Base-by-base conservation (phyloP, 208 protist genomes). In the Acanthamoeba healyi region DNA sequence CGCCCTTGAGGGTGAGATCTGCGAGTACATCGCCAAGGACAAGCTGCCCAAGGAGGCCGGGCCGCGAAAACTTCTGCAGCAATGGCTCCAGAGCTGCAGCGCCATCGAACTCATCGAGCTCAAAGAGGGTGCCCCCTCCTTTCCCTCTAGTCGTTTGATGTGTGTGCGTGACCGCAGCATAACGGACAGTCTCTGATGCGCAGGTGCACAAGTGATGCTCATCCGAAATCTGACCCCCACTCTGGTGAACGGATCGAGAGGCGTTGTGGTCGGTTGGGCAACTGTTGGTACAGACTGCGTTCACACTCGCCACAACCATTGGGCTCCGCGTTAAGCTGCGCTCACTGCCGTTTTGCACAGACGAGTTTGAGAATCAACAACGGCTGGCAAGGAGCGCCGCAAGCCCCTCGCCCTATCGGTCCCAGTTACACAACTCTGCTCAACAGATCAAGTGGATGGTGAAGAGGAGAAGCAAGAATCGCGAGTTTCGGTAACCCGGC, bases 131-230 rank as follows among this genome's bases (percentile, higher is more conserved):
- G 72, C 72, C 22, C 15, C 49, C 22, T 54, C 49, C n/a, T n/a
- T n/a, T 54, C 49, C 49, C 14, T 51, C 46, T 12, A 4, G 14
- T 51, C 17, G 46, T 51, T 54, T 10, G 34, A 70, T 9, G 61
- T 32, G 61, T 32, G n/a, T 32, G 7, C 34, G 4, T 5, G 1
- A 5, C 5, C 7, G 61, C 4, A 70, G 6, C 54, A 17, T 61
- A 61, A 61, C 54, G 24, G 1, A 29, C 19, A 61, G 54, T 26
- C 54, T 26, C 24, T 96, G 36, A 81, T 40, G 29, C 56, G 97
- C 12, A 97, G 96, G 94, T 54, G 94, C 96, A 12, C 94, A 97
- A 9, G 96, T 97, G 7, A 96, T 97, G 40, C 49, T 97, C 19
- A 54, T 97, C 24, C 95, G 94, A 36, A 97, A 97, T 67, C 61